Evolutionary conservation across 148 eudicot species (phyloP), one percentile per base, ranked within the genome.

Genomic region (Cornus kousa): DNA sequence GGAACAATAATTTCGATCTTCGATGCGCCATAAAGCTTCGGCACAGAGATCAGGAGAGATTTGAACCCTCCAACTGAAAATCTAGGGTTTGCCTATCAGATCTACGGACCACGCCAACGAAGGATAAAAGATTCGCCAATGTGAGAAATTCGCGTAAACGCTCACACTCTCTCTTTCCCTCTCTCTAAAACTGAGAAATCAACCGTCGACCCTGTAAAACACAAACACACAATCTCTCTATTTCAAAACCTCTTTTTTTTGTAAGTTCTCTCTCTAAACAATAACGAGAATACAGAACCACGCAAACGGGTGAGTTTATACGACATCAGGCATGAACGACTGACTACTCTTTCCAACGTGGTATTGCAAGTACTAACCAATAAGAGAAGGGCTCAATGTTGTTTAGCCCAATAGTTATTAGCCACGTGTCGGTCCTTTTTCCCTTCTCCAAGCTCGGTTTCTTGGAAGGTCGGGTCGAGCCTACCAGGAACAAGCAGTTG

Each of bases 11-110:
- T 28, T 77, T 86, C 66, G 86, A 82, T 85, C 84, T 80, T 71
- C 85, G 87, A 74, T 77, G 86, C 82, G 84, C 89, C 94, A 91
- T 89, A 5, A 39, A 57, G 40, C 64, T 57, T 17, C 40, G 68
- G 75, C 74, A 73, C 59, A 67, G 28, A 70, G 80, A 81, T 73
- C 72, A 73, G 67, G 80, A 79, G 77, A 76, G 83, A 80, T 59
- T 74, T 72, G 73, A 78, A 70, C 80, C 80, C 37, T 57, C 55
- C 75, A 22, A 28, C 12, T 6, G 5, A 23, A 62, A 68, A 66
- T 70, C 80, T 85, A 85, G 86, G 86, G 86, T 67, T 80, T 59
- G 13, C 7, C 7, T 19, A 80, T 82, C 46, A 31, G 81, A 83
- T 83, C 85, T 71, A 46, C 37, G 0, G 33, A 67, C 24, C 20